Percentiles rank a stretch among this genome's conserved stretches.
Evolutionary conservation across 306 rosid species (phyloP).

Genomic region (Cyclanthera cordifolia): DNA sequence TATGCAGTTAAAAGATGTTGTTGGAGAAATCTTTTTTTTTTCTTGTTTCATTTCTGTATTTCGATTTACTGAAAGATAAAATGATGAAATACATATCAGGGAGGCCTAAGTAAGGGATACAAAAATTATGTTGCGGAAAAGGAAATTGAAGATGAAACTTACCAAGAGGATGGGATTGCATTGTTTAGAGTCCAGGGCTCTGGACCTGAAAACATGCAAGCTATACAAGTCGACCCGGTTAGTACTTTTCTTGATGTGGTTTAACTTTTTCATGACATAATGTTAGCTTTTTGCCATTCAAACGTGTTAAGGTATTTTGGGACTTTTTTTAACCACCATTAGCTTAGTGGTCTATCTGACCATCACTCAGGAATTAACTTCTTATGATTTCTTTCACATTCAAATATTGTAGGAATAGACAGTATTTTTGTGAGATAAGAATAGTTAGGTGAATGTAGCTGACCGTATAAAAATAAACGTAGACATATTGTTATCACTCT

Average conservation of each 20-base stretch:
- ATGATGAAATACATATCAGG: conserved; percentile 40
- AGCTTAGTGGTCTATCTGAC: no score
- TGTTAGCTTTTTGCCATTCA: not conserved
- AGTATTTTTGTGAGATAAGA: no score
- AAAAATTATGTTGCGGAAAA: conserved; percentile 49
- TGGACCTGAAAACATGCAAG: conserved; percentile 97
- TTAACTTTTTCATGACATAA: not conserved
- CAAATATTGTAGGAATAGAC: no score
- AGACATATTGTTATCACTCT: not conserved
- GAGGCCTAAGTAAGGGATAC: conserved; percentile 90
- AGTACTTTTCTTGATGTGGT: conserved; percentile 15
- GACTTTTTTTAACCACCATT: no score
- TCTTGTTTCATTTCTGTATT: not conserved
- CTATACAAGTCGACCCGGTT: conserved; percentile 87
- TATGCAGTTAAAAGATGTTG: conserved; percentile 6
- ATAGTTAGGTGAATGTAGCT: no score
- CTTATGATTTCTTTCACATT: no score
- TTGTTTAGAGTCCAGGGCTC: conserved; percentile 90
- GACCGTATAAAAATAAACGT: no score
- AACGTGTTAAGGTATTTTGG: not conserved
- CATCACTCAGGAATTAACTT: no score
- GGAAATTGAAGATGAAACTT: conserved; percentile 71
- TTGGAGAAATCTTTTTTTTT: not conserved
- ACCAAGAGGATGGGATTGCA: conserved; percentile 65
- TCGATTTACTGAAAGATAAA: conserved; percentile 12